Conservation (phyloP, 2,329 filamentous ascomycete genomes). For the Septoria linicola region DNA sequence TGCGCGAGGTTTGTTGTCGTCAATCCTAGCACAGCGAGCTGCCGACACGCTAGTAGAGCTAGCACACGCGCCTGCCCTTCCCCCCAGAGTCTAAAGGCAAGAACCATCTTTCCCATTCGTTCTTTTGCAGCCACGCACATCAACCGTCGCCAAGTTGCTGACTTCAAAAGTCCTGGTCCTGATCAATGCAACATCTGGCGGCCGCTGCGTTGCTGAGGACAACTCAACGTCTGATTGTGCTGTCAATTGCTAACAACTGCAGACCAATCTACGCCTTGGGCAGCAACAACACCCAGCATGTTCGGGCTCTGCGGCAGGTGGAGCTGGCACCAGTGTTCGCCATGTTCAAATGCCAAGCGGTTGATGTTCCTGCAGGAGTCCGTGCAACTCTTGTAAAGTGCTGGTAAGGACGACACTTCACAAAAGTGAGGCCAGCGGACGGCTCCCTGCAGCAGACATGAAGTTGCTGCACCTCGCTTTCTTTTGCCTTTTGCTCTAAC, state of each 20-base stretch:
- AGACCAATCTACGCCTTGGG: too few species aligned
- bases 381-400: conserved; percentile 5
- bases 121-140: too few species aligned
- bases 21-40: not conserved
- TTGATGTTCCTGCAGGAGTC: not conserved
- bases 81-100: too few species aligned
- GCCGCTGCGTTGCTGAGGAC: not conserved
- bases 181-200: too few species aligned
- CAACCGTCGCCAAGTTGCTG: too few species aligned
- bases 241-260: too few species aligned
- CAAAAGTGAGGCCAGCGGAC: not conserved
- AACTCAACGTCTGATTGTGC: too few species aligned
- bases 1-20: not conserved
- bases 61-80: not conserved
- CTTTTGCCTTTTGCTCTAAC: not conserved
- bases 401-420: not conserved
- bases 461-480: not conserved
- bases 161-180: too few species aligned
- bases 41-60: too few species aligned
- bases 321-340: not conserved
- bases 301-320: not conserved
- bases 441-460: not conserved
- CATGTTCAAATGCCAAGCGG: conserved; percentile 5
- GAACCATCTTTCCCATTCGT: too few species aligned
- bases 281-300: not conserved